Base-by-base conservation (phyloP, 495 filamentous ascomycete species). In the Penicillium manginii region DNA sequence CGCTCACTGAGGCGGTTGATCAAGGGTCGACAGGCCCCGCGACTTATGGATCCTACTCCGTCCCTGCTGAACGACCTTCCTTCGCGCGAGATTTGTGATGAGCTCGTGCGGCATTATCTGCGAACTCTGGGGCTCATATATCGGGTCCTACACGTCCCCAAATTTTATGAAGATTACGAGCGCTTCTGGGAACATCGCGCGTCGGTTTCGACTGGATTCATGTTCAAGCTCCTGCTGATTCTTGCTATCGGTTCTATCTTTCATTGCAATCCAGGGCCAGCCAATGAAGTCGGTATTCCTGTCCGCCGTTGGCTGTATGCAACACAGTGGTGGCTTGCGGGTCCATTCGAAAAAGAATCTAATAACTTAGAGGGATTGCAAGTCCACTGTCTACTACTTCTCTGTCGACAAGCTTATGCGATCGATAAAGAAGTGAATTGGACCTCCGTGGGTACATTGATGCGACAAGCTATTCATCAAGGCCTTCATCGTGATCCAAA, bases 131-230 rank as follows among this genome's bases (percentile, higher is more conserved):
- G 82, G 46, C 48, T 59, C 10, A 68, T 82, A 50, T 74, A 86
- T 54, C 76, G 84, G 18, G 77, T 89, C 9, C 32, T 87, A 9
- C 83, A 87, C 57, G 60, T 82, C n/a, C 81, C 83, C 1, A 71
- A 73, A 0, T 87, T 90, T 54, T 78, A 71, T 17, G 55, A 68
- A 14, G 78, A 80, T 32, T 84, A 83, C 59, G 66, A 71, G 14
- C 58, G 43, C 23, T 79, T 73, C 54, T 83, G 79, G 82, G 61
- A 62, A 11, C 23, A 75, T 7, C 71, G 73, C 2, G 67, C 73
- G 19, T 62, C 56, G 6, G 61, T 31, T 65, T 77, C 55, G 5
- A 57, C 45, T 1, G 55, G 39, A 0, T 69, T 72, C 22, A 21
- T 66, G 1, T 40, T 61, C 7, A 77, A 75, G 46, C 64, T 80